Evolutionary conservation across 176 grass and related monocot species (phyloP), one percentile per base, ranked within the genome.

Genomic region (Aegilops bicornis): DNA sequence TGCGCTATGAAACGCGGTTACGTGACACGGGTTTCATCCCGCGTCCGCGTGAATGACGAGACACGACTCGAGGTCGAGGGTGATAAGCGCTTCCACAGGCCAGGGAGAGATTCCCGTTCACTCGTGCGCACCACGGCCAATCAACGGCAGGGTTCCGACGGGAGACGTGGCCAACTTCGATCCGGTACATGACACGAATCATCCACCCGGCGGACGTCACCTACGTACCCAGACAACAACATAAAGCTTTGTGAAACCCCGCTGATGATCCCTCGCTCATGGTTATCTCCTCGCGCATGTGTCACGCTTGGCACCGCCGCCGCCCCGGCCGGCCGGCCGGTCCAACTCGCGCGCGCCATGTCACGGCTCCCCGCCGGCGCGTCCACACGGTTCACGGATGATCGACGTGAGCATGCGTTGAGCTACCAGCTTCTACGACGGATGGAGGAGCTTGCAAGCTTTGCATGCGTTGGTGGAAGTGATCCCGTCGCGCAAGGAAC

Each of bases 401-500:
- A 5, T 29, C 63, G 2, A 35, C 62, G 75, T 23, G 48, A 31
- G 2, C n/a, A 3, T 40, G 35, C 33, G 33, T 71, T 20, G 17
- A 48, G 63, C 63, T 30, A 65, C 50, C 50, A 17, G 16, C 48
- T 19, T 3, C 9, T 63, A 64, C 23, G 10, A 27, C 4, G 56
- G 24, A 43, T 8, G 27, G 10, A 10, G 37, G 24, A 12, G 37
- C 12, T 40, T 25, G 35, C 23, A 48, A 59, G 73, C 2, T 56
- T 32, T 32, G 67, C 62, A 58, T 58, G 54, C 54, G 54, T 22
- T 58, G 54, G 19, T 59, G 54, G 37, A 9, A 60, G n/a, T 23
- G 79, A 23, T 9, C 40, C 69, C 67, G 33, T 25, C 45, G 33
- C 4, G 64, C 72, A 82, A 69, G 88, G n/a, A 78, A 77, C 59